A percentile compares a stretch with the other conserved stretches of the same genome.
These are phyloP conservation scores for Forsythia viridissima DNA, from an alignment of 257 asterid species.

Conservation along the genomic window DNA sequence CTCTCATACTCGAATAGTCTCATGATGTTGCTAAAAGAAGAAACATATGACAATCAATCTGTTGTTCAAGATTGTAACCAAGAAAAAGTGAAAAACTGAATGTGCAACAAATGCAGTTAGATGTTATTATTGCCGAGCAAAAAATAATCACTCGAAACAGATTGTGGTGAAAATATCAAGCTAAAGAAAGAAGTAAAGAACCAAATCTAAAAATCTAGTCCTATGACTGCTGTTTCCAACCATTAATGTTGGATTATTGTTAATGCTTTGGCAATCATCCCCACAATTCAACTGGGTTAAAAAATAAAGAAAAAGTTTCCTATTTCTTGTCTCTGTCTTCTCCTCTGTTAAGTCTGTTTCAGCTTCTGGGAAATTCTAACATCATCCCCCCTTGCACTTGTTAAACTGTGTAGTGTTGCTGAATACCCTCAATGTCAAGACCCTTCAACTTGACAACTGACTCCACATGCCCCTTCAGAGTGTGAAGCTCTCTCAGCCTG, in stretches of 20 bases:
- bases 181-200: background rate
- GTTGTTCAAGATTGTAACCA: background rate
- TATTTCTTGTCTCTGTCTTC: constrained; percentile 24
- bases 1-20: too few relatives aligned
- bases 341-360: constrained; percentile 1
- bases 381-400: background rate
- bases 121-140: background rate
- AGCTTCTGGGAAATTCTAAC: background rate
- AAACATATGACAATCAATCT: too few relatives aligned
- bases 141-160: background rate
- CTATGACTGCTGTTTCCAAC: constrained; percentile 17
- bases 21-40: too few relatives aligned
- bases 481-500: constrained; percentile 57
- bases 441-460: constrained; percentile 59
- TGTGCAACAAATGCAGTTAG: background rate
- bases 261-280: background rate
- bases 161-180: background rate
- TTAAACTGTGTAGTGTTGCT: constrained; percentile 56
- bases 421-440: constrained; percentile 47
- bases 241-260: constrained; percentile 15
- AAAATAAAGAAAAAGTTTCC: constrained; percentile 8
- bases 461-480: constrained; percentile 63
- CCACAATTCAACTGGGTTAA: background rate
- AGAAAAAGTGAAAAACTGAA: background rate
- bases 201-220: constrained; percentile 15